These are phyloP conservation scores for Ammopiptanthus mongolicus DNA, from an alignment of 306 rosid genomes.

Conservation along the genomic window DNA sequence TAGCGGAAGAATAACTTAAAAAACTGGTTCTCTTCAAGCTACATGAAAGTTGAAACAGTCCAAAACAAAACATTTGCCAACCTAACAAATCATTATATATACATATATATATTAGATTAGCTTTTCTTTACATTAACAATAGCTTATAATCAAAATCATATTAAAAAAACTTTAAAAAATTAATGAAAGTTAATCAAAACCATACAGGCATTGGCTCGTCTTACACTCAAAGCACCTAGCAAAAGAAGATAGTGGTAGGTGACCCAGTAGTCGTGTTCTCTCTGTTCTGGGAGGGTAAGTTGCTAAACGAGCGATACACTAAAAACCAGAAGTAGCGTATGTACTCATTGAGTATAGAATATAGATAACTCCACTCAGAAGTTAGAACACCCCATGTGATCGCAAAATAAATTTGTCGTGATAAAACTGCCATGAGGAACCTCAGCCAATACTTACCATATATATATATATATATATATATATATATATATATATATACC, in stretches of 20 bases:
- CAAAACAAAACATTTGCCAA: too few relatives aligned
- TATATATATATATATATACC: conserved; percentile 2
- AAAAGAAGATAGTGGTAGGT: neutral
- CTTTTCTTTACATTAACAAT: too few relatives aligned
- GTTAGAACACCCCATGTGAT: conserved; percentile 23
- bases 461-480: neutral
- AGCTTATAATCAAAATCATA: too few relatives aligned
- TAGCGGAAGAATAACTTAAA: too few relatives aligned
- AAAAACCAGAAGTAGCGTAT: neutral
- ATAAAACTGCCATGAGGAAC: neutral
- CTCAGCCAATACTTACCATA: neutral
- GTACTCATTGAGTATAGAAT: neutral
- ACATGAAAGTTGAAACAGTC: too few relatives aligned
- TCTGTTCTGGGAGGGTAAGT: neutral
- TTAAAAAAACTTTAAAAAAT: too few relatives aligned
- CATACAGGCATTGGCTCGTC: neutral
- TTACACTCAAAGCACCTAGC: neutral
- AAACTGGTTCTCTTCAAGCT: too few relatives aligned
- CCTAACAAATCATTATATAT: too few relatives aligned
- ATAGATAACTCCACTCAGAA: neutral
- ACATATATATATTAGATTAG: too few relatives aligned
- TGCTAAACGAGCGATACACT: neutral
- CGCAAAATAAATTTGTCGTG: neutral
- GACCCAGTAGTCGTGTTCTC: neutral
- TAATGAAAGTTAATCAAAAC: too few relatives aligned